A percentile compares a stretch with the other conserved stretches of the same genome.
Evolutionary conservation across 2,329 filamentous ascomycete species (phyloP).

Genomic region (Diaporthe eres): DNA sequence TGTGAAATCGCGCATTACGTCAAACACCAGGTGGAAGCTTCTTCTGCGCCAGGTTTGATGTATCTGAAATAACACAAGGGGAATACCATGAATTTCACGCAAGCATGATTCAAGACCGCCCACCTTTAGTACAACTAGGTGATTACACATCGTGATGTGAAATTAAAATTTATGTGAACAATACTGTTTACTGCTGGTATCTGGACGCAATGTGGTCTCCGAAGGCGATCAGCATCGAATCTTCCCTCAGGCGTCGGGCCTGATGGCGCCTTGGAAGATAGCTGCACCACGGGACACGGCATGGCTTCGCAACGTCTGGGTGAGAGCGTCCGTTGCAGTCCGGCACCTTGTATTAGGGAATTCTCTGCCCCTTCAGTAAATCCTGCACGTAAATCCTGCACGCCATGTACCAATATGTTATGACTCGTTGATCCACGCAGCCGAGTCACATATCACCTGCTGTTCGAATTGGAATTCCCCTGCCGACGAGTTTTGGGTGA

Average conservation of each 20-base stretch:
- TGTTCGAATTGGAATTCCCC: slow-evolving; percentile 7
- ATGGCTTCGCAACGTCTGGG: not conserved
- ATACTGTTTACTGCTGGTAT: not conserved
- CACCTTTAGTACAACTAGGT: not conserved
- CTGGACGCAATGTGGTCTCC: not conserved
- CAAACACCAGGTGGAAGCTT: too few relatives aligned
- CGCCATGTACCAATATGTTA: not conserved
- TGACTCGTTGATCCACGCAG: not conserved
- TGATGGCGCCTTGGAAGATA: not conserved
- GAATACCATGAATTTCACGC: not conserved
- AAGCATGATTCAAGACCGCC: not conserved
- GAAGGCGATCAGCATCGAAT: not conserved
- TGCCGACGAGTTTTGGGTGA: not conserved
- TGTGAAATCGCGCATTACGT: too few relatives aligned
- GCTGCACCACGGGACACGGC: not conserved
- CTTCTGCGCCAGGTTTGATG: not conserved
- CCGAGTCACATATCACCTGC: not conserved
- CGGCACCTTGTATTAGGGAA: not conserved
- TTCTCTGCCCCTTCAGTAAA: too few relatives aligned
- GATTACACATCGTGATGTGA: not conserved
- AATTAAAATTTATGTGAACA: not conserved
- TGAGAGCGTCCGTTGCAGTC: not conserved
- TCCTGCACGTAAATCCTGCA: not conserved
- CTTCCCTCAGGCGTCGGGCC: not conserved
- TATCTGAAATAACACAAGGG: not conserved